These are phyloP conservation scores for Andalucia godoyi DNA, from an alignment of 78 protist genomes.

Conservation along the genomic window DNA sequence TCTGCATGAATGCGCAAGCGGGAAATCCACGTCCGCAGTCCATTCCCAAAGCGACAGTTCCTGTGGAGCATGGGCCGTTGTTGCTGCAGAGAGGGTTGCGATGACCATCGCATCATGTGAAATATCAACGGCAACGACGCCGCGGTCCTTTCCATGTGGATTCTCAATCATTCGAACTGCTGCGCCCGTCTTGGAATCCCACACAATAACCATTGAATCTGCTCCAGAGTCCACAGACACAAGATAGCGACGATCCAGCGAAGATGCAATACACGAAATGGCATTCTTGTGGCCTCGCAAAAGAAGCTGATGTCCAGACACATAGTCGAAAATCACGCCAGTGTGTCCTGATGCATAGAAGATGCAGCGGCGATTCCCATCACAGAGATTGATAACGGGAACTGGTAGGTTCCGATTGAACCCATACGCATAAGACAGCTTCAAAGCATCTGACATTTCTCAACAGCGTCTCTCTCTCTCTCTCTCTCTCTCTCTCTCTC, in stretches of 20 bases:
- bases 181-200: constrained; percentile 22
- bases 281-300: constrained; percentile 48
- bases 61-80: too few relatives aligned
- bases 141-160: too few relatives aligned
- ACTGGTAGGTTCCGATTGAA: constrained; percentile 10
- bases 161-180: constrained; percentile 21
- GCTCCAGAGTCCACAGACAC: constrained; percentile 42
- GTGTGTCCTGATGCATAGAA: constrained; percentile 37
- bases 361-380: constrained; percentile 3
- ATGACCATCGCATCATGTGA: background rate
- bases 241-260: constrained; percentile 8
- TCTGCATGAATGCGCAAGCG: background rate
- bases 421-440: constrained; percentile 4
- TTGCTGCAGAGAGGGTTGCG: constrained; percentile 3
- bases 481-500: background rate
- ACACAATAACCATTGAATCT: constrained; percentile 38
- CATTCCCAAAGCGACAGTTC: constrained; percentile 19
- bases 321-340: constrained; percentile 30
- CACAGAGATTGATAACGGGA: constrained; percentile 9
- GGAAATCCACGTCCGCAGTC: constrained; percentile 11
- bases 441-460: too few relatives aligned
- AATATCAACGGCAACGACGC: constrained; percentile 8
- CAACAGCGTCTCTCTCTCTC: background rate
- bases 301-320: constrained; percentile 6
- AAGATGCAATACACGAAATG: background rate